Evolutionary conservation across 495 filamentous ascomycete species (phyloP), one percentile per base, ranked within the genome.

Genomic region (Hyaloscypha bicolor): DNA sequence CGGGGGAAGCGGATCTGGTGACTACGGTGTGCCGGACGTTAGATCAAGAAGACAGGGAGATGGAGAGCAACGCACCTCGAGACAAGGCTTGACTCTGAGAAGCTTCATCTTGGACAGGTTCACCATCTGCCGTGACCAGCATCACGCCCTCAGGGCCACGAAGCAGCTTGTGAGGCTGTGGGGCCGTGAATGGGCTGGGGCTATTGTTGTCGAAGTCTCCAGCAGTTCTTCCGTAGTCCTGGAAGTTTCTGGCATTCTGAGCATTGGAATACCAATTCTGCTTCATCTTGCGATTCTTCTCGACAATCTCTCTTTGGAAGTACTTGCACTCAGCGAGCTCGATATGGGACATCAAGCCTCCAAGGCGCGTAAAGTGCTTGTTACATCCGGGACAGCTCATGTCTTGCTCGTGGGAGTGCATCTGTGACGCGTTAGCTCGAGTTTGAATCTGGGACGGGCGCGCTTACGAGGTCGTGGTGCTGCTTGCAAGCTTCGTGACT

Each of bases 381-480:
- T 12, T 9, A 30, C 71, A 73, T 12, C 25, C 37, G 2, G 30
- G 53, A 45, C 71, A 73, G 2, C 19, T 4, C 16, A 73, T 53
- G 30, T 70, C 31, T 39, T 73, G 71, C 12, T 62, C 65, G 32
- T 53, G 57, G 37, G 68, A 8, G 45, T 73, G 71, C 14, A 57
- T 45, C 70, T 72, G 48, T 21, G 25, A 9, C 31, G 33, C n/a
- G 29, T 51, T 65, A 59, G 25, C 35, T 21, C 6, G 9, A 6
- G 16, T 37, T 37, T 58, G 1, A 21, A 39, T 19, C 6, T 37
- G 14, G 25, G 25, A 53, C 11, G 19, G 11, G 29, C 3, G 58
- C 2, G 48, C 61, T 67, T 68, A 71, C 68, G 55, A 62, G 55
- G 52, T 63, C 51, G 45, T 68, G 53, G 35, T 73, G 71, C 14